These are phyloP conservation scores for Neurospora sp. DNA, from an alignment of 495 filamentous ascomycete species.

Conservation along the genomic window DNA sequence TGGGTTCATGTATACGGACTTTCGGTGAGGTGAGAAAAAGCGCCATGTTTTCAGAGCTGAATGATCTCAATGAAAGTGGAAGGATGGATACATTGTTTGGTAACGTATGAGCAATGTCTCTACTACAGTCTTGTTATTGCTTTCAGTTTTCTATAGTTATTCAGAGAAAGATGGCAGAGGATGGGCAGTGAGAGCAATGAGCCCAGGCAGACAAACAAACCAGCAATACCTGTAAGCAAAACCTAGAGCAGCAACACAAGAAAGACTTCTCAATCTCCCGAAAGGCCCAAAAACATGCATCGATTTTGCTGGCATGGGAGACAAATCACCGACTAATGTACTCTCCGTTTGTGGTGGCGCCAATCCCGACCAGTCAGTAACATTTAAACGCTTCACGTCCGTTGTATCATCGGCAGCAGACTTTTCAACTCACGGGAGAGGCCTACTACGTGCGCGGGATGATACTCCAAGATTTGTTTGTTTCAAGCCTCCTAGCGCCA, in stretches of 20 bases:
- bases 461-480: too few species aligned
- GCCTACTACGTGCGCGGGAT: too few species aligned
- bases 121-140: background rate
- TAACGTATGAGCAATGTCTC: background rate
- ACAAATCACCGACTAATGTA: too few species aligned
- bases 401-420: too few species aligned
- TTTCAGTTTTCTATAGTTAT: background rate
- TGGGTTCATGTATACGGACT: background rate
- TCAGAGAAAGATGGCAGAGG: background rate
- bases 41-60: slow-evolving; percentile 30
- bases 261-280: background rate
- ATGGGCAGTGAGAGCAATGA: background rate
- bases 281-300: background rate
- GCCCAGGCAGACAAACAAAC: background rate
- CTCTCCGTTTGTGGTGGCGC: too few species aligned
- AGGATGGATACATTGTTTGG: background rate
- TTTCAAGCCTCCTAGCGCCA: too few species aligned
- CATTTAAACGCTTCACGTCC: too few species aligned
- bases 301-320: too few species aligned
- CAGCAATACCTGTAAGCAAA: background rate
- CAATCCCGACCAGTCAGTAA: too few species aligned
- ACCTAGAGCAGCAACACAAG: too few species aligned
- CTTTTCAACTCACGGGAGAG: too few species aligned
- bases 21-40: background rate
- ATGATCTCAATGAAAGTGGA: slow-evolving; percentile 25